Percentiles rank a stretch among this genome's conserved stretches.
phyloP scores from a whole-genome alignment of 345 rosid genomes.

The Ceriops zippeliana region DNA sequence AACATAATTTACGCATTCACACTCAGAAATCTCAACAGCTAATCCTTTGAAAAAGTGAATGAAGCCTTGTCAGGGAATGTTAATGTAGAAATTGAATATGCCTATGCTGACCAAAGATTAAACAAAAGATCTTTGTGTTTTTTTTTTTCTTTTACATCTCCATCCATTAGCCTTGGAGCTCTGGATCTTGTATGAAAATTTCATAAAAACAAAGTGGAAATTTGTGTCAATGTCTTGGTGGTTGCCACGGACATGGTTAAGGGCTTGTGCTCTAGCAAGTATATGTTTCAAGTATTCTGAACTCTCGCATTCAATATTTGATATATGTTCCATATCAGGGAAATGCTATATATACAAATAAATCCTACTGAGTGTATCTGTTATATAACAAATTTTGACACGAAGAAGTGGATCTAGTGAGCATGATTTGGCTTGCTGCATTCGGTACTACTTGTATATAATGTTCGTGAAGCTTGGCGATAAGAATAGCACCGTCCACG shows the following conservation, averaged over 20 bases:
- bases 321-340: too few species aligned
- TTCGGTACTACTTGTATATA: too few species aligned
- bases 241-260: not conserved
- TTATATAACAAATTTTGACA: too few species aligned
- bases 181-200: not conserved
- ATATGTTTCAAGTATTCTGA: not conserved
- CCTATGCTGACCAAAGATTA: not conserved
- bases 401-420: too few species aligned
- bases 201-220: not conserved
- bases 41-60: not conserved
- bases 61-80: not conserved
- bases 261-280: not conserved
- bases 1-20: too few species aligned
- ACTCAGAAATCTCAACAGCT: too few species aligned
- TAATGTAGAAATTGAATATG: not conserved
- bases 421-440: too few species aligned
- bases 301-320: not conserved
- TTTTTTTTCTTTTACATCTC: not conserved
- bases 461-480: too few species aligned
- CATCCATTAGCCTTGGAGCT: not conserved
- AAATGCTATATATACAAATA: too few species aligned
- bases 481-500: too few species aligned
- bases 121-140: too few species aligned
- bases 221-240: not conserved
- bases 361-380: too few species aligned